phyloP scores from a whole-genome alignment of 192 early-diverging fungal genomes.

The Funneliformis geosporum region DNA sequence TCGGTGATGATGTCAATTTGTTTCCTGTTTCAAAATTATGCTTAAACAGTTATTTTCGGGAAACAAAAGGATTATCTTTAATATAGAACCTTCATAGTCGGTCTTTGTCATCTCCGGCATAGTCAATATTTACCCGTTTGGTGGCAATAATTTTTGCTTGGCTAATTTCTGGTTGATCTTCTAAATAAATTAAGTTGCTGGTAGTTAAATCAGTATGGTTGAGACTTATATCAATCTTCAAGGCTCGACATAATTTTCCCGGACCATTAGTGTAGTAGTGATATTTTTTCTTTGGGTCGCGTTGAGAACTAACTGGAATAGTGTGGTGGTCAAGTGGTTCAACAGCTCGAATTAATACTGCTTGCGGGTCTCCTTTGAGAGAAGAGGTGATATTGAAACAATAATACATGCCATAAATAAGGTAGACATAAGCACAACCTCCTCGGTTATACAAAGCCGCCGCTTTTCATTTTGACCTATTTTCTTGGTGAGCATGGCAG shows the following conservation, averaged over 20 bases:
- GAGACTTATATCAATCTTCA: constrained; percentile 15
- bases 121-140: constrained; percentile 18
- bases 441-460: neutral
- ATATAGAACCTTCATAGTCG: constrained; percentile 22
- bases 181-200: constrained; percentile 21
- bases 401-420: constrained; percentile 15
- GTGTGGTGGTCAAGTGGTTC: constrained; percentile 5
- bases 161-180: neutral
- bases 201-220: constrained; percentile 19
- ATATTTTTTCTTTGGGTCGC: neutral
- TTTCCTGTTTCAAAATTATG: too few relatives aligned
- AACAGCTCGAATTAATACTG: constrained; percentile 12
- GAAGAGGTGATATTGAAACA: constrained; percentile 18
- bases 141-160: neutral
- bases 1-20: too few relatives aligned
- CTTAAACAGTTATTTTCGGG: neutral
- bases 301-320: neutral
- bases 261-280: constrained; percentile 17
- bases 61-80: constrained; percentile 27
- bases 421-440: constrained; percentile 18
- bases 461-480: neutral
- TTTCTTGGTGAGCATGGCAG: constrained; percentile 10
- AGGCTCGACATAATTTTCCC: constrained; percentile 20
- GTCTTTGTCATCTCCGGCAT: constrained; percentile 18
- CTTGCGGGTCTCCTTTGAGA: neutral